Evolutionary conservation across 306 rosid genomes (phyloP), one percentile per base, ranked within the genome.

Genomic region (Oxytropis ochrocephala): DNA sequence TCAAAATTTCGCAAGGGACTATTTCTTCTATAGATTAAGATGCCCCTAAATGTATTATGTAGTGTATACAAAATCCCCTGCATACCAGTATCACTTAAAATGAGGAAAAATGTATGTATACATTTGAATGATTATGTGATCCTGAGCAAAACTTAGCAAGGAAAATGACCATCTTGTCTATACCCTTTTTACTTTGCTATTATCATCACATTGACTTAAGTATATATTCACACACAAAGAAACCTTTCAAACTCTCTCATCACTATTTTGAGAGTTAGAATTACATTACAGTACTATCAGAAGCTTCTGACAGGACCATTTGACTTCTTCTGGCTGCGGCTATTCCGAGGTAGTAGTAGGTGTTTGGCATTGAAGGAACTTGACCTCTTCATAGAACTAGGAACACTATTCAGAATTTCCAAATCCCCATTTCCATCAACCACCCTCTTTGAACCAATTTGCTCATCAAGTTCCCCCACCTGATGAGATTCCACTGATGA

Each of bases 381-480:
- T 21, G 98, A 87, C 80, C 89, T 85, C 75, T 84, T 88, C 78
- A 89, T 80, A 0, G 89, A 75, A n/a, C 57, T 9, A 18, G 81
- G 73, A 35, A 59, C 83, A 63, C 63, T 77, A 67, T 39, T 64
- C 8, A 75, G 41, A 64, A 43, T 73, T 27, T 33, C 35, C 60
- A 69, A 33, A 41, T 54, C 65, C 29, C 24, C 54, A 48, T 75
- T 76, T 27, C 74, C 80, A 49, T 3, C 65, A 60, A 55, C 57
- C 55, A 55, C 57, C 55, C 75, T 72, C 67, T 75, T 81, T 16
- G 67, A 48, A 54, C 6, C 60, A 66, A 65, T 11, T 48, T 30
- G 46, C 47, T 47, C 57, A 47, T 65, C 47, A 17, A 49, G 46
- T 65, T 64, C 70, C 5, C 21, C 74, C 29, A 14, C 41, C 64